phyloP scores from a whole-genome alignment of 768 basidiomycete species.

The Russula sp. region DNA sequence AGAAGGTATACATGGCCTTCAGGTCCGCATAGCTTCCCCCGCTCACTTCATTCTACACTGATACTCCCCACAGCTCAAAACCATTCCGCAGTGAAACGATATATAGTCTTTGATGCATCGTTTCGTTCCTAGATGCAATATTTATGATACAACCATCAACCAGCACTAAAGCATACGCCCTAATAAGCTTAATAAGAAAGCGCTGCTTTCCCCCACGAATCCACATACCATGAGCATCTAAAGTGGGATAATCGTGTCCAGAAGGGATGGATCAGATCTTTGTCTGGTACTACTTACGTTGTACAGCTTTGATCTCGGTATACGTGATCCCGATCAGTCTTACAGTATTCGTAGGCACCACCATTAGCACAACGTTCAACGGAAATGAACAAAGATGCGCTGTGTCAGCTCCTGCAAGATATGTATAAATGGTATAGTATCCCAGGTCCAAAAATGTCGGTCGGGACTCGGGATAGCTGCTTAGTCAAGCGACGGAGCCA shows the following conservation, averaged over 20 bases:
- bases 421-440: neutral
- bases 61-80: conserved; percentile 17
- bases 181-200: neutral
- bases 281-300: neutral
- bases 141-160: neutral
- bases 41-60: neutral
- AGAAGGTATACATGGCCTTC: conserved; percentile 85
- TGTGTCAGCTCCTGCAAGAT: neutral
- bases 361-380: neutral
- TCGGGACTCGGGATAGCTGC: neutral
- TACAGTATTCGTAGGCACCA: neutral
- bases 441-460: too few relatives aligned
- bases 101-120: conserved; percentile 1
- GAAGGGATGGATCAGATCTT: neutral
- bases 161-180: neutral
- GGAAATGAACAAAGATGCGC: neutral
- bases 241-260: neutral
- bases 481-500: neutral
- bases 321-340: neutral
- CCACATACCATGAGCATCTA: conserved; percentile 1
- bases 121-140: conserved; percentile 3
- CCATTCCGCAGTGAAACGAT: conserved; percentile 8
- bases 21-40: conserved; percentile 45
- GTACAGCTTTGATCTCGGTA: neutral
- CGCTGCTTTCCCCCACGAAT: neutral